phyloP scores from a whole-genome alignment of 139 green algal species.

The Pseudopediastrum boryanum region DNA sequence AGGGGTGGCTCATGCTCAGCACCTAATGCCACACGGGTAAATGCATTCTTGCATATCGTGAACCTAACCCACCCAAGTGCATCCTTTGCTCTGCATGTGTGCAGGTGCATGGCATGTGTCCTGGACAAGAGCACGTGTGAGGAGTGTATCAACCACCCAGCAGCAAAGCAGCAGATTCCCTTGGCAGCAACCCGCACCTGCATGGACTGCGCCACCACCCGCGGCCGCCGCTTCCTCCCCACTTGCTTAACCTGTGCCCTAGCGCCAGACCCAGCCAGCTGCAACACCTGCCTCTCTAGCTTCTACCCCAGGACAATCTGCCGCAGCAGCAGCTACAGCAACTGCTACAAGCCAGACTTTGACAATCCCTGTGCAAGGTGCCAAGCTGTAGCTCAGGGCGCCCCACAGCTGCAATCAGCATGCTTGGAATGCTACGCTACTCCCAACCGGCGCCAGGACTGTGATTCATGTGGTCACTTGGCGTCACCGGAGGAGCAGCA shows the following conservation, averaged over 20 bases:
- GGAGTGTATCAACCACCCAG: conserved; percentile 2
- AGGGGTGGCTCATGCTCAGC: too few relatives aligned
- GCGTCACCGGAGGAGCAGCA: not conserved
- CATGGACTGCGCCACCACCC: conserved; percentile 9
- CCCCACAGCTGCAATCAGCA: not conserved
- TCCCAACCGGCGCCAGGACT: not conserved
- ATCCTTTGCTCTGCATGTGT: not conserved
- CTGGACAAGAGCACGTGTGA: not conserved
- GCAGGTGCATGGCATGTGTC: conserved; percentile 15
- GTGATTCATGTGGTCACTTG: conserved; percentile 6
- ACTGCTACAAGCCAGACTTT: conserved; percentile 30
- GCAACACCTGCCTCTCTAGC: not conserved
- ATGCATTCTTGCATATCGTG: too few relatives aligned
- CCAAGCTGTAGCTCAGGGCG: conserved; percentile 4
- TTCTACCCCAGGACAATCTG: conserved; percentile 21
- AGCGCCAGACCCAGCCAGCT: not conserved
- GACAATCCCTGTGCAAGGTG: conserved; percentile 24
- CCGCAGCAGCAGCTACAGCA: not conserved
- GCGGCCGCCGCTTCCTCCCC: conserved; percentile 5
- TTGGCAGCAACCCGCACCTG: not conserved
- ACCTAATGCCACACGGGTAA: too few relatives aligned
- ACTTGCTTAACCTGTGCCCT: conserved; percentile 12
- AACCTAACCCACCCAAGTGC: too few relatives aligned
- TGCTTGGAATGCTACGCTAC: conserved; percentile 14
- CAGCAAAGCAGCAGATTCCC: not conserved